Evolutionary conservation across 2,329 filamentous ascomycete species (phyloP).

Genomic region (Hypoxylon sp.): DNA sequence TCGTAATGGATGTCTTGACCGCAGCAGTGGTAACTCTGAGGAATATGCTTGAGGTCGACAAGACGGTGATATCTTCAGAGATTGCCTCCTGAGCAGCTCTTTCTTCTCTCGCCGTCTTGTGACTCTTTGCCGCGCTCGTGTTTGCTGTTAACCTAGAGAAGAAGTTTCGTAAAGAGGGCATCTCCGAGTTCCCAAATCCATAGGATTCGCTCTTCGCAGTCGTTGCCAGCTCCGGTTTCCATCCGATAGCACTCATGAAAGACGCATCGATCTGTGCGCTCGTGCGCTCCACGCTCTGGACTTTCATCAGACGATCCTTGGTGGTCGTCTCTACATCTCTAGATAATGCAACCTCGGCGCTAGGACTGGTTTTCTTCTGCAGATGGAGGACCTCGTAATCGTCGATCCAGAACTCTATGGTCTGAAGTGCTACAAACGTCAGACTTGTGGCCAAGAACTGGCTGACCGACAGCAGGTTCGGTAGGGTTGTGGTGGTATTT

Average conservation of each 20-base stretch:
- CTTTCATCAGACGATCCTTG: constrained; percentile 86
- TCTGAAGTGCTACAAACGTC: constrained; percentile 90
- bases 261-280: constrained; percentile 91
- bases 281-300: constrained; percentile 80
- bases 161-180: constrained; percentile 76
- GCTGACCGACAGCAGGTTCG: constrained; percentile 83
- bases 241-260: constrained; percentile 88
- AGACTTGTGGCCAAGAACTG: constrained; percentile 95
- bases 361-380: constrained; percentile 85
- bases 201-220: constrained; percentile 59
- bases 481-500: constrained; percentile 85
- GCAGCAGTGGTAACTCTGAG: constrained; percentile 85
- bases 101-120: constrained; percentile 69
- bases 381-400: constrained; percentile 82
- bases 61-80: constrained; percentile 74
- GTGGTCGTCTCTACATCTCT: constrained; percentile 82
- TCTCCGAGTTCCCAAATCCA: constrained; percentile 56
- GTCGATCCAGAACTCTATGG: constrained; percentile 90
- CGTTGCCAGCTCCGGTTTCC: constrained; percentile 67
- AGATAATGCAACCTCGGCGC: constrained; percentile 75
- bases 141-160: constrained; percentile 77
- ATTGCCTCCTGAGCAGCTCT: constrained; percentile 68
- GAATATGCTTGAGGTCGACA: constrained; percentile 82
- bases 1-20: constrained; percentile 77
- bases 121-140: constrained; percentile 54